These are phyloP conservation scores for Termitomyces sp. DNA, from an alignment of 768 basidiomycete species.

Conservation along the genomic window DNA sequence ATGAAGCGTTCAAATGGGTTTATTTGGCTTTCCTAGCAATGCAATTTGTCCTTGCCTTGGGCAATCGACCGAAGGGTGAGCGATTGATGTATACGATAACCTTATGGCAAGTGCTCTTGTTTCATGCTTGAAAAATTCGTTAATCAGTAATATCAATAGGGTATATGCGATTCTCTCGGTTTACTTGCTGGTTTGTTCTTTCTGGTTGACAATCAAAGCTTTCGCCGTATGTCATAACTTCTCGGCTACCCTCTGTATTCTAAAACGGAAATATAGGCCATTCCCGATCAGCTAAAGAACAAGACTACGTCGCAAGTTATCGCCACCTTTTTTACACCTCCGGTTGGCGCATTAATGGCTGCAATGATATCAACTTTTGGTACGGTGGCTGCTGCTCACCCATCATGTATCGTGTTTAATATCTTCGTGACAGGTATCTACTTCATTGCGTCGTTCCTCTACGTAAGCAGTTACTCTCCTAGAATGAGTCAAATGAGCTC, in stretches of 20 bases:
- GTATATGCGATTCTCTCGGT: slow-evolving; percentile 79
- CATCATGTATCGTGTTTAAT: not conserved
- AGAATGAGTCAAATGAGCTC: not conserved
- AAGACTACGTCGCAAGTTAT: slow-evolving; percentile 48
- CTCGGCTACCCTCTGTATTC: not conserved
- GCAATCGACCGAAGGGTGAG: slow-evolving; percentile 88
- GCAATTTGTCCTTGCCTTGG: slow-evolving; percentile 59
- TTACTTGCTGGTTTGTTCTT: slow-evolving; percentile 84
- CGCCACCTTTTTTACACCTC: slow-evolving; percentile 60
- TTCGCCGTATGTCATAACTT: slow-evolving; percentile 49
- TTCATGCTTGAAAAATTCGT: not conserved
- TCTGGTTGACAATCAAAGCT: slow-evolving; percentile 76
- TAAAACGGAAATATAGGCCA: slow-evolving; percentile 29
- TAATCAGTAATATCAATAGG: slow-evolving; percentile 30
- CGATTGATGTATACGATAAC: slow-evolving; percentile 65
- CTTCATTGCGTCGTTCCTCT: slow-evolving; percentile 77
- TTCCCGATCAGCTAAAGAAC: slow-evolving; percentile 44
- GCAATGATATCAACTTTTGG: slow-evolving; percentile 89
- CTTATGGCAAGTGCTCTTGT: slow-evolving; percentile 46
- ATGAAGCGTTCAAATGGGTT: slow-evolving; percentile 76
- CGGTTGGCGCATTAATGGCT: slow-evolving; percentile 77
- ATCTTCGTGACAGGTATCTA: slow-evolving; percentile 55
- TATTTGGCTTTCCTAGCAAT: slow-evolving; percentile 82
- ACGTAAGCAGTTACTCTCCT: slow-evolving; percentile 43
- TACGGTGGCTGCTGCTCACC: slow-evolving; percentile 17